phyloP scores from a whole-genome alignment of 2,329 filamentous ascomycete species.

The Piedraia hortae region DNA sequence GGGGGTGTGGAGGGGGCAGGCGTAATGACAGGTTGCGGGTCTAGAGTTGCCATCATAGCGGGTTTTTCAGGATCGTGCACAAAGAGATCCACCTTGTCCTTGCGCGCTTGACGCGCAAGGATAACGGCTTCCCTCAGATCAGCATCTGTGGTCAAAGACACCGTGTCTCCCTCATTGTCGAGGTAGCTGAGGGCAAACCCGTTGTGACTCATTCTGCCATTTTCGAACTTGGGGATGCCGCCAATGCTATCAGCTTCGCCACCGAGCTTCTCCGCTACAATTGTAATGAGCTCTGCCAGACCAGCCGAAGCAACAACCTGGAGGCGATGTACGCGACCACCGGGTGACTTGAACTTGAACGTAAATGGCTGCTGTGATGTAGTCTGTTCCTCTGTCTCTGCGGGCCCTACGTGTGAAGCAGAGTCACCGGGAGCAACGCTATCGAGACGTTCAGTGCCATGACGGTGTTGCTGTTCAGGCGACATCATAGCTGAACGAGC shows the following conservation, averaged over 20 bases:
- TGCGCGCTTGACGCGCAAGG: conserved; percentile 46
- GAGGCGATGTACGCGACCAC: conserved; percentile 74
- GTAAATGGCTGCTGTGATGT: conserved; percentile 48
- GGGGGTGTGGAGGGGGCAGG: conserved; percentile 24
- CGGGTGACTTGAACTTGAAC: conserved; percentile 98
- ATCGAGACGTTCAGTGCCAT: conserved; percentile 38
- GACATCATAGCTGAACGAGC: conserved; percentile 49
- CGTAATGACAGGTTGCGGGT: conserved; percentile 29
- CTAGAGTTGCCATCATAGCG: conserved; percentile 38
- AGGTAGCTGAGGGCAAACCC: conserved; percentile 89
- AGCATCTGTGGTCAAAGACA: conserved; percentile 87
- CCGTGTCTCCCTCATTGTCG: conserved; percentile 87
- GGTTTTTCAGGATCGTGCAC: conserved; percentile 81
- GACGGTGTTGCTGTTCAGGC: conserved; percentile 36
- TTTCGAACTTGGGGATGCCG: conserved; percentile 47
- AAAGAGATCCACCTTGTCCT: conserved; percentile 90
- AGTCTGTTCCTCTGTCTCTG: conserved; percentile 44
- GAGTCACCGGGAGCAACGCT: conserved; percentile 84
- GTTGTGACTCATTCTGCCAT: conserved; percentile 45
- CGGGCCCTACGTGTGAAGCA: conserved; percentile 61
- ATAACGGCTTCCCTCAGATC: conserved; percentile 76
- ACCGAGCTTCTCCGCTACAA: conserved; percentile 63
- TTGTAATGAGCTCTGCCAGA: conserved; percentile 47
- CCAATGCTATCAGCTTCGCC: conserved; percentile 59
- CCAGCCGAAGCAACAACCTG: conserved; percentile 62